phyloP scores from a whole-genome alignment of 352 stramenopile genomes.

The Pilasporangium apinafurcum region DNA sequence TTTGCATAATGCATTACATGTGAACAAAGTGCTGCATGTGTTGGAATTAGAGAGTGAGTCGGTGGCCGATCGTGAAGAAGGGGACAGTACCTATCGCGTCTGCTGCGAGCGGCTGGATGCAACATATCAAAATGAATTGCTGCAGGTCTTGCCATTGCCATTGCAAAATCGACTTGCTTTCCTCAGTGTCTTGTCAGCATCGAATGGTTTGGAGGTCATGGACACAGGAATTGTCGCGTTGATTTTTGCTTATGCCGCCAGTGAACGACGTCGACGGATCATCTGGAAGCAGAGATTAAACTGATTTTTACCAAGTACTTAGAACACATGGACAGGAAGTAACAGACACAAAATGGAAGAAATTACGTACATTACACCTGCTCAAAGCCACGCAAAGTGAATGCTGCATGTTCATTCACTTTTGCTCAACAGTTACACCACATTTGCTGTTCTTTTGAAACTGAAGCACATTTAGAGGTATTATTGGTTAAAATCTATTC shows the following conservation, averaged over 20 bases:
- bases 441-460: no score
- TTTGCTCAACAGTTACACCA: no score
- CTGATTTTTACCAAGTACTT: no score
- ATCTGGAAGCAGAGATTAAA: no score
- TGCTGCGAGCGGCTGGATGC: neutral
- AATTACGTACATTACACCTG: no score
- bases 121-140: neutral
- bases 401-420: no score
- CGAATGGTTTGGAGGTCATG: neutral
- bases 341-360: no score
- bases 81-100: neutral
- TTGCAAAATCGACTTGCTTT: neutral
- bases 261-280: neutral
- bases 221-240: neutral
- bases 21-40: conserved; percentile 1
- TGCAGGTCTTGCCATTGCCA: neutral
- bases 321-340: no score
- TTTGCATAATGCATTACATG: neutral
- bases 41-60: conserved; percentile 1
- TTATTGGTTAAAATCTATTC: no score
- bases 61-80: neutral
- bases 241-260: neutral
- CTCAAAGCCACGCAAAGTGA: no score
- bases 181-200: neutral
- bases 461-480: no score